Evolutionary conservation across 1,284 basidiomycete genomes (phyloP), one percentile per base, ranked within the genome.

Genomic region (Melampsora larici-populina): DNA sequence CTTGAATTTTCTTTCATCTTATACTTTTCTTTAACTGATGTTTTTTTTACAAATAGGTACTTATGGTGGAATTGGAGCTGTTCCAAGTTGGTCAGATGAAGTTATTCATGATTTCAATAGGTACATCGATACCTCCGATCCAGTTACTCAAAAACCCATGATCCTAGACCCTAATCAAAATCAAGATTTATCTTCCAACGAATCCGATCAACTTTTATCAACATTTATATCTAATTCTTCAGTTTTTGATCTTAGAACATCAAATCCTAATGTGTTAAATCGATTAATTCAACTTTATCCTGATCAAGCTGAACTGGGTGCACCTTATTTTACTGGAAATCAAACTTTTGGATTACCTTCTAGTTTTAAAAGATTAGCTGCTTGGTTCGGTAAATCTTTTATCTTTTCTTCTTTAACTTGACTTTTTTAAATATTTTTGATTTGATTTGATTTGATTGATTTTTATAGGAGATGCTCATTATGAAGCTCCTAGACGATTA

Each of bases 241-340:
- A 6, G 24, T 76, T 21, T 46, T 76, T n/a, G 74, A 76, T 66
- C 21, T 68, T 29, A 1, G 40, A 33, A 33, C 26, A n/a, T 24
- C 69, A 17, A 58, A 76, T 76, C 36, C 18, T 4, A 29, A 40
- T 24, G 66, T 62, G n/a, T 69, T 58, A 36, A 21, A 63, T 9
- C 36, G 63, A 24, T 48, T 76, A 43, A 63, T 79, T 17, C 51
- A 68, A 24, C 58, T 79, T 15, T 81, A 81, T 70, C 79, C 80
- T 18, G 66, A 79, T 40, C 75, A 78, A 7, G 79, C 79, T 1
- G 31, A 48, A 0, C 24, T 67, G n/a, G 81, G 81, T 2, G 79
- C 78, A 40, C 81, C 81, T 0, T 81, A 76, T 78, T 70, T 66
- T 36, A 80, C 80, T 0, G 80, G 80, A 31, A 62, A 68, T 49